Base-by-base conservation (phyloP, 306 rosid species). In the Ammopiptanthus mongolicus region DNA sequence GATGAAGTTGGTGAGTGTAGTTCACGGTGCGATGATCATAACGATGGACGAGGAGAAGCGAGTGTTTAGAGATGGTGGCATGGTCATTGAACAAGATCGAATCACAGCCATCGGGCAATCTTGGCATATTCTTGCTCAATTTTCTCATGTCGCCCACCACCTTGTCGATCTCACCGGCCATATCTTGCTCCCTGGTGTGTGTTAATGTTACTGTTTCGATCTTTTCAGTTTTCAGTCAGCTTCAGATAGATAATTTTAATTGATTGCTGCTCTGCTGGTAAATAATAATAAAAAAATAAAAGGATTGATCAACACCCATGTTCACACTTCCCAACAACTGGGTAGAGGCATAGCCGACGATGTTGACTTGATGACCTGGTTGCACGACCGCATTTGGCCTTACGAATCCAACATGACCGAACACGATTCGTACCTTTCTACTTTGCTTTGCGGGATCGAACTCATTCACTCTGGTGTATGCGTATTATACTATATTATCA, bases 271-370 rank as follows among this genome's bases (percentile, higher is more conserved):
- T 25, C 1, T 25, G 1, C 28, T n/a, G n/a, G n/a, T 25, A 25
- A 25, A 25, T 25, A 25, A 25, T n/a, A n/a, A n/a, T n/a, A n/a
- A n/a, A n/a, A n/a, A n/a, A n/a, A n/a, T n/a, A n/a, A 25, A 25
- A 25, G 97, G 97, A 74, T 76, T 93, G 7, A 83, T 93, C 65
- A 91, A 93, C 80, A 93, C 88, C 31, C 97, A 93, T 69, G 98
- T 93, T 28, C 98, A 93, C 65, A 85, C 86, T 3, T 93, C 96
- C 51, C 97, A 93, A 68, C 97, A 93, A 67, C 87, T 91, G 5
- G 98, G 75, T 1, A 85, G 98, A 72, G 95, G 98, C 79, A 91
- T 93, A 8, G 97, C 97, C 0, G 98, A 93, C n/a, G 98, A 93
- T 39, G 98, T 93, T 37, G 96, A 93, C 76, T 71, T 93, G 66